phyloP scores from a whole-genome alignment of 257 asterid genomes.

The Euphrasia confusa region DNA sequence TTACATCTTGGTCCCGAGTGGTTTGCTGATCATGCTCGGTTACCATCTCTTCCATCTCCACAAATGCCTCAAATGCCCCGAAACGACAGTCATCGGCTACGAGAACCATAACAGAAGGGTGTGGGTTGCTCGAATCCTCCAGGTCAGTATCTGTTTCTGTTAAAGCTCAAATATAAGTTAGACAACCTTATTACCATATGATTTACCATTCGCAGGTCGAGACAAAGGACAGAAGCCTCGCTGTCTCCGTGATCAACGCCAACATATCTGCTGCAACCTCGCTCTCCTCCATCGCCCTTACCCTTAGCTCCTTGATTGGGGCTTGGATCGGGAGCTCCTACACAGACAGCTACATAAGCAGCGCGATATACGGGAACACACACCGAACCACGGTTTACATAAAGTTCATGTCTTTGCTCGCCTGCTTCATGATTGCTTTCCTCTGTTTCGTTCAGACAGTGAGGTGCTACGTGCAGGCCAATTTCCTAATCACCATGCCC shows the following conservation, averaged over 20 bases:
- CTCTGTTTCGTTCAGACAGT: conserved; percentile 45
- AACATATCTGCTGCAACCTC: conserved; percentile 45
- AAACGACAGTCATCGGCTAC: conserved; percentile 53
- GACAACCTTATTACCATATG: too few relatives aligned
- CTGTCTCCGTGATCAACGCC: conserved; percentile 32
- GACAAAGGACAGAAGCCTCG: conserved; percentile 41
- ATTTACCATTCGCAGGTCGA: conserved; percentile 27
- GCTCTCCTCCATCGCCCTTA: conserved; percentile 44
- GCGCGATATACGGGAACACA: conserved; percentile 40
- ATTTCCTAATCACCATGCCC: conserved; percentile 49
- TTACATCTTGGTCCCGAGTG: conserved; percentile 53
- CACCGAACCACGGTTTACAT: conserved; percentile 28
- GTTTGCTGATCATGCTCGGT: conserved; percentile 49
- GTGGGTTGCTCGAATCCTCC: conserved; percentile 57
- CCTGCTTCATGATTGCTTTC: conserved; percentile 43
- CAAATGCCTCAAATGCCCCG: conserved; percentile 38
- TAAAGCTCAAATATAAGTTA: too few relatives aligned
- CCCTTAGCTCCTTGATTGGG: conserved; percentile 42
- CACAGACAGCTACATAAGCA: conserved; percentile 26
- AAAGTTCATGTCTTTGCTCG: conserved; percentile 37
- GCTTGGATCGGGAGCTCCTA: conserved; percentile 50
- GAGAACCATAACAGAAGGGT: conserved; percentile 49
- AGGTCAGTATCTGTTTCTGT: conserved; percentile 33
- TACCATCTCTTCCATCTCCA: conserved; percentile 56
- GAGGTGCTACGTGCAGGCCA: conserved; percentile 40